A percentile compares a stretch with the other conserved stretches of the same genome.
These are phyloP conservation scores for Colletotrichum limetticola DNA, from an alignment of 2,329 filamentous ascomycete genomes.

Conservation along the genomic window DNA sequence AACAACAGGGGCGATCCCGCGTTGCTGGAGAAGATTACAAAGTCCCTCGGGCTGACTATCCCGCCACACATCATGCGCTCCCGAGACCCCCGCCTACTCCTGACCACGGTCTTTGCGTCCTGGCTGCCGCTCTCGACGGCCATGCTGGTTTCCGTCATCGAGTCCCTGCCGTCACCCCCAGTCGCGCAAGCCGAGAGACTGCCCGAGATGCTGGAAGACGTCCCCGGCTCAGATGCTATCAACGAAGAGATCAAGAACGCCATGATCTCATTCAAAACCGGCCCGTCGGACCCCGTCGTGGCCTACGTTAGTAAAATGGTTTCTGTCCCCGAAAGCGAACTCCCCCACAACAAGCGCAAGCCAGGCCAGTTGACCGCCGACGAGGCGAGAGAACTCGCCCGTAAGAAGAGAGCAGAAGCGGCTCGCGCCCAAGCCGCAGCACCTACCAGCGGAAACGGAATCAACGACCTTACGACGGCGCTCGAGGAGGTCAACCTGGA, in stretches of 20 bases:
- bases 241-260: slow-evolving; percentile 78
- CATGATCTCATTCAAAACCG: slow-evolving; percentile 82
- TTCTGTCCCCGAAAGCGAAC: slow-evolving; percentile 89
- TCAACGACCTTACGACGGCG: slow-evolving; percentile 68
- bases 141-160: slow-evolving; percentile 90
- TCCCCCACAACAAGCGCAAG: slow-evolving; percentile 85
- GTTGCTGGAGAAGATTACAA: slow-evolving; percentile 93
- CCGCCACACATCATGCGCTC: slow-evolving; percentile 87
- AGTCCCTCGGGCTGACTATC: slow-evolving; percentile 85
- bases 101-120: slow-evolving; percentile 86
- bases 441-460: slow-evolving; percentile 55
- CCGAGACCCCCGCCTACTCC: slow-evolving; percentile 82
- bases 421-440: slow-evolving; percentile 77
- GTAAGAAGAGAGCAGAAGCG: slow-evolving; percentile 90
- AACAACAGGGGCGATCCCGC: slow-evolving; percentile 84
- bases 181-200: slow-evolving; percentile 83
- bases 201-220: slow-evolving; percentile 80
- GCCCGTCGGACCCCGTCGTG: slow-evolving; percentile 79
- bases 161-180: slow-evolving; percentile 87
- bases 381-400: slow-evolving; percentile 87
- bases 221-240: slow-evolving; percentile 80
- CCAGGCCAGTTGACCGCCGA: slow-evolving; percentile 82
- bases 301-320: slow-evolving; percentile 99
- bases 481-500: slow-evolving; percentile 71
- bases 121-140: slow-evolving; percentile 96